These are phyloP conservation scores for Fusarium citri DNA, from an alignment of 2,329 filamentous ascomycete species.

Conservation along the genomic window DNA sequence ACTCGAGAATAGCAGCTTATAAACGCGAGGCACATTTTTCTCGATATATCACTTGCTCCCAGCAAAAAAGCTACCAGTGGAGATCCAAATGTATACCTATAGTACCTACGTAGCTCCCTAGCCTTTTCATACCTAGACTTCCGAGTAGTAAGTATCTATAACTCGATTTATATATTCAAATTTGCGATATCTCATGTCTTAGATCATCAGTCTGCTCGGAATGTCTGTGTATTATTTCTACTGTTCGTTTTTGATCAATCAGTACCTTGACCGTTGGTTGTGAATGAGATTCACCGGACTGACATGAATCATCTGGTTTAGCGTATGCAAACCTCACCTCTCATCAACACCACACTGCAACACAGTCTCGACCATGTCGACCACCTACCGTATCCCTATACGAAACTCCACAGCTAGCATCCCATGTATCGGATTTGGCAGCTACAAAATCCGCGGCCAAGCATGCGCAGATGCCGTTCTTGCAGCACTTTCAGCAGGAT, in stretches of 20 bases:
- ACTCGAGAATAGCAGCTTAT: not conserved
- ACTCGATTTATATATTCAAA: not conserved
- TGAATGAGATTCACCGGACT: not conserved
- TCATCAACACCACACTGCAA: not conserved
- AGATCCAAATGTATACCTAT: not conserved
- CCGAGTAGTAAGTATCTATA: not conserved
- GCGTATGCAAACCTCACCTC: not conserved
- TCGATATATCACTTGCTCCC: not conserved
- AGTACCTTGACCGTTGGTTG: not conserved
- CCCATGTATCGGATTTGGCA: slow-evolving; percentile 77
- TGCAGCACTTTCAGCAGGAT: slow-evolving; percentile 67
- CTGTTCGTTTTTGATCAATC: not conserved
- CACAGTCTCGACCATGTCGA: slow-evolving; percentile 2
- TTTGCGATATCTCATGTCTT: not conserved
- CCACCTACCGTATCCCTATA: slow-evolving; percentile 37
- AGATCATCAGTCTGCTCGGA: not conserved
- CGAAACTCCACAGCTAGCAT: slow-evolving; percentile 54
- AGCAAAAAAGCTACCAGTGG: not conserved
- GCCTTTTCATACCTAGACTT: not conserved
- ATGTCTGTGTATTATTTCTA: not conserved
- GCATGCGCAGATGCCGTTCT: slow-evolving; percentile 69
- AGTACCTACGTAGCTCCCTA: not conserved
- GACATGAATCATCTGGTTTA: not conserved
- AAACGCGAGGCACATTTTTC: too few relatives aligned
- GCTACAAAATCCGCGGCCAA: slow-evolving; percentile 69